Percentiles rank a stretch among this genome's conserved stretches.
phyloP scores from a whole-genome alignment of 768 basidiomycete genomes.

The Boletus bicolor region DNA sequence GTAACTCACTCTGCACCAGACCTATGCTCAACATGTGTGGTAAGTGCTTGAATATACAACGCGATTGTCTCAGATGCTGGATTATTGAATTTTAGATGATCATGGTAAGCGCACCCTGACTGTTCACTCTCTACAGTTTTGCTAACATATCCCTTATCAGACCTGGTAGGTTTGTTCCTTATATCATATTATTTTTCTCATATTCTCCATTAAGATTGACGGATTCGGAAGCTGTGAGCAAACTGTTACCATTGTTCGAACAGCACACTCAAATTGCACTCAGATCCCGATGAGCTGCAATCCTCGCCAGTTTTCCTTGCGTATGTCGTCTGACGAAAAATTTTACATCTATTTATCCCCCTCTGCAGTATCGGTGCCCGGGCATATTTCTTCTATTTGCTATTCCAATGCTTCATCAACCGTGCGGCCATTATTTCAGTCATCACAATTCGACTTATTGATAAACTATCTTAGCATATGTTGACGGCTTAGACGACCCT shows the following conservation, averaged over 20 bases:
- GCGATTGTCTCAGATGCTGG: background rate
- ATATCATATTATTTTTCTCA: background rate
- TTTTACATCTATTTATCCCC: background rate
- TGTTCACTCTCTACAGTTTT: background rate
- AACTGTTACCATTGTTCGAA: background rate
- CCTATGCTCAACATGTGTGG: slow-evolving; percentile 88
- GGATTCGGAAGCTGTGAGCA: slow-evolving; percentile 79
- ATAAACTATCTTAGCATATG: slow-evolving; percentile 12
- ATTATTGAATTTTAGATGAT: slow-evolving; percentile 51
- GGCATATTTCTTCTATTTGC: slow-evolving; percentile 88
- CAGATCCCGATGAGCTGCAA: slow-evolving; percentile 83
- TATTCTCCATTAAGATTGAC: slow-evolving; percentile 53
- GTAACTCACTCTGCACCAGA: slow-evolving; percentile 36
- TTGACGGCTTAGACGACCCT: slow-evolving; percentile 70
- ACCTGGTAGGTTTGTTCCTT: slow-evolving; percentile 39
- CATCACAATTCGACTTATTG: background rate
- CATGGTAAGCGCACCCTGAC: slow-evolving; percentile 51
- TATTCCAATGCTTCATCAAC: slow-evolving; percentile 92
- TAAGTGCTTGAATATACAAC: slow-evolving; percentile 31
- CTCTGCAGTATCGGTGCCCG: slow-evolving; percentile 66
- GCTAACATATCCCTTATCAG: slow-evolving; percentile 30
- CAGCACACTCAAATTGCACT: background rate
- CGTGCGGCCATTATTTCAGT: slow-evolving; percentile 40
- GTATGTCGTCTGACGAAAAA: slow-evolving; percentile 36
- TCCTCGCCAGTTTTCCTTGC: slow-evolving; percentile 64